Evolutionary conservation across 768 basidiomycete species (phyloP), one percentile per base, ranked within the genome.

Genomic region (Artomyces pyxidatus): DNA sequence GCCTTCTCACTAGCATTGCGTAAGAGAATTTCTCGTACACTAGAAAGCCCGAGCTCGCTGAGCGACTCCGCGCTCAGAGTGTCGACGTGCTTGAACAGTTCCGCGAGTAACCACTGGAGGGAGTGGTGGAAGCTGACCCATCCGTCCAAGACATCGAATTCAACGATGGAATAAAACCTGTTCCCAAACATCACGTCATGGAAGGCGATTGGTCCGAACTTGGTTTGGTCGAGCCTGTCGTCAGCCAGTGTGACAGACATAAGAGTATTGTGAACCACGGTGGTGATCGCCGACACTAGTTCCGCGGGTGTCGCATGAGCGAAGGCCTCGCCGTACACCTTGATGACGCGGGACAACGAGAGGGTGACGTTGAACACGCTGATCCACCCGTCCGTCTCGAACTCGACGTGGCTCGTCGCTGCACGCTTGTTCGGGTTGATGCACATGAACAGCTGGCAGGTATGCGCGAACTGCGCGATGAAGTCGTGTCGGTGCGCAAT

Each of bases 301-400:
- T 86, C 78, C 2, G 75, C 69, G 0, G 76, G 65, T 0, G 72
- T 73, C 1, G 80, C 73, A 42, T 71, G 70, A n/a, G 74, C 66
- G 61, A 85, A 95, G 0, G 88, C 85, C 56, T 88, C 88, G 6
- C 93, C 94, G 52, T 91, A 89, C 1, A 85, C 84, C 61, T 91
- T 88, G 70, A 90, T 88, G 35, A 91, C 81, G 38, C 91, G 82
- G 6, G 88, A 86, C 22, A 99, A 68, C 28, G 90, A 93, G 9
- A 95, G 77, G 6, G 92, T 93, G 21, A 97, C 86, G 57, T 94
- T 93, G 67, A 98, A 98, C 12, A 96, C 90, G 58, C 85, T 88
- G 53, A 96, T 90, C 95, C 94, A 96, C 17, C 86, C 85, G 56
- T 99, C 96, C 26, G 87, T 86, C 69, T 99, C 96, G 68, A 88